A percentile compares a stretch with the other conserved stretches of the same genome.
phyloP scores from a whole-genome alignment of 1,284 basidiomycete species.

The Sanghuangporus weigelae region DNA sequence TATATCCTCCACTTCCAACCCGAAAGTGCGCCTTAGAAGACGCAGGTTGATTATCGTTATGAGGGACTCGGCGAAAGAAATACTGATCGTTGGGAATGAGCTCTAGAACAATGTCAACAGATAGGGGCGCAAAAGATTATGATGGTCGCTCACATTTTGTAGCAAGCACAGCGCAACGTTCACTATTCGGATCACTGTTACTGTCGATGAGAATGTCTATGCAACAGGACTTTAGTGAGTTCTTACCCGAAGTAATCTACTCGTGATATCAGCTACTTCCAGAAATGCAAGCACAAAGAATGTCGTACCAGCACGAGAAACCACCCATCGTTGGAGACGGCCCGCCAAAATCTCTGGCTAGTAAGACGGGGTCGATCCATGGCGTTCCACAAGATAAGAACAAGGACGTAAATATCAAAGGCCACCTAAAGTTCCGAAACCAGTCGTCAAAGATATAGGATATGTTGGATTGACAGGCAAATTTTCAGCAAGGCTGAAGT shows the following conservation, averaged over 20 bases:
- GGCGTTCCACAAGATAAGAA: neutral
- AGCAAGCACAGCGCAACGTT: neutral
- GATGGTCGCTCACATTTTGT: neutral
- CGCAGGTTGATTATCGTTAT: neutral
- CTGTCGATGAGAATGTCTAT: neutral
- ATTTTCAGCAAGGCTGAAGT: neutral
- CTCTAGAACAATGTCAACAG: neutral
- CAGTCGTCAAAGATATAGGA: neutral
- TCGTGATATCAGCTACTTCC: neutral
- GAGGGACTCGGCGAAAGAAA: neutral
- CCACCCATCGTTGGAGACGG: neutral
- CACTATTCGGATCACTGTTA: neutral
- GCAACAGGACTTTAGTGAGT: neutral
- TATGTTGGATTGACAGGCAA: neutral
- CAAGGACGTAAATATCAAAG: slow-evolving; percentile 1
- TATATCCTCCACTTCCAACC: neutral
- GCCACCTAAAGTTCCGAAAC: neutral
- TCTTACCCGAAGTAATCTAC: neutral
- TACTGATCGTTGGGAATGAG: neutral
- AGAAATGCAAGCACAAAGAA: neutral
- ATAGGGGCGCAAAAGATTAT: neutral
- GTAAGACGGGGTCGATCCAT: neutral
- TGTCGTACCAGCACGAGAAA: neutral
- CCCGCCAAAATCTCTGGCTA: neutral
- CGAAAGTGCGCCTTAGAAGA: neutral